Evolutionary conservation across 176 grass and related monocot species (phyloP).

Genomic region (Panicum miliaceum): DNA sequence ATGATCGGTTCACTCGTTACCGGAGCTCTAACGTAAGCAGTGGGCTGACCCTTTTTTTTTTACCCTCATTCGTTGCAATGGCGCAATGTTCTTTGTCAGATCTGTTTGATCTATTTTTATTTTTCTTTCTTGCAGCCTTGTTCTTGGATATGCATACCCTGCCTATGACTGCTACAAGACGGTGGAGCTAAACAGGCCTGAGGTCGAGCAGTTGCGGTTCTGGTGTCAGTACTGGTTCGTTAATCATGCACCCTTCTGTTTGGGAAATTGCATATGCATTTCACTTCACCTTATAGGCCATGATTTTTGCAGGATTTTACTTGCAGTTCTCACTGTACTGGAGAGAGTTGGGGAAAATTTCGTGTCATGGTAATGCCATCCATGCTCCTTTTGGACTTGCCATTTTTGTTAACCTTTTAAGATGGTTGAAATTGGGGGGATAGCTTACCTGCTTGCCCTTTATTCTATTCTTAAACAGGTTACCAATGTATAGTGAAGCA

Average conservation of each 20-base stretch:
- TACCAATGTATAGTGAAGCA: conserved; percentile 94
- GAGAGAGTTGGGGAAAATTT: conserved; percentile 83
- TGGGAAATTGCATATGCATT: not conserved
- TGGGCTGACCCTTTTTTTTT: not conserved
- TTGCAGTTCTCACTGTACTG: conserved; percentile 70
- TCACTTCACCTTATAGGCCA: not conserved
- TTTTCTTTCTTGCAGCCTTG: conserved; percentile 54
- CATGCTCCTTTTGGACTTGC: conserved; percentile 7
- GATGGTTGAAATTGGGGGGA: not conserved
- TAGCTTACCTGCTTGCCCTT: not conserved
- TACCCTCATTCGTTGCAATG: not conserved
- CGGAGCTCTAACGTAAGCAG: conserved; percentile 68
- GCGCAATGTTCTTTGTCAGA: not conserved
- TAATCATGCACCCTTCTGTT: not conserved
- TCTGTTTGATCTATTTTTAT: not conserved
- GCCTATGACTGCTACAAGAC: conserved; percentile 95
- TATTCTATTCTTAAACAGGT: conserved; percentile 47
- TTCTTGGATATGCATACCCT: conserved; percentile 84
- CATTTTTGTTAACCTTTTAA: conserved; percentile 5
- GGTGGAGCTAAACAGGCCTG: conserved; percentile 78
- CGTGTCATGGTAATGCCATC: conserved; percentile 76
- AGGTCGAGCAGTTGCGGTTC: conserved; percentile 86
- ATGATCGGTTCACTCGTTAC: conserved; percentile 72
- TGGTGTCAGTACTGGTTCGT: conserved; percentile 97
- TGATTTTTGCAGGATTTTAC: conserved; percentile 72